phyloP scores from a whole-genome alignment of 2,329 filamentous ascomycete genomes.

The Cordyceps fumosorosea region DNA sequence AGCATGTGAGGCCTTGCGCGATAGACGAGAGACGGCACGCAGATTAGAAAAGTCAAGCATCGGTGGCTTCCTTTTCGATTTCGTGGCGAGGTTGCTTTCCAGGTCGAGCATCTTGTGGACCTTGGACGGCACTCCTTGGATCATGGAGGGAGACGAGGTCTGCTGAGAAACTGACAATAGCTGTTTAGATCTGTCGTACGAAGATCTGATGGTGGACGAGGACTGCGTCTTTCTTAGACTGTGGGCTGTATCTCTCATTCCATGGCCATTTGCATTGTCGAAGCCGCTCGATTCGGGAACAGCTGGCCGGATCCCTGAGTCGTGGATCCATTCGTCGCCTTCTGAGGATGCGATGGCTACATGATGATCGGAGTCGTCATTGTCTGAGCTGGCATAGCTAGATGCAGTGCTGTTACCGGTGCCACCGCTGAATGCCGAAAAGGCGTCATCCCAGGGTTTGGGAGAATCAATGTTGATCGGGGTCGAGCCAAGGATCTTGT shows the following conservation, averaged over 20 bases:
- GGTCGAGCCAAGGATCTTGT: constrained; percentile 42
- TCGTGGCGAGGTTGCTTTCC: constrained; percentile 25
- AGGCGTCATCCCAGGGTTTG: constrained; percentile 36
- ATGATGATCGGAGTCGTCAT: constrained; percentile 17
- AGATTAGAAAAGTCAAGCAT: constrained; percentile 44
- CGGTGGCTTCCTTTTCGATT: constrained; percentile 37
- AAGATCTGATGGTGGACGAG: constrained; percentile 48
- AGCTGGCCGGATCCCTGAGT: constrained; percentile 40
- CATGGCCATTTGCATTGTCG: constrained; percentile 21
- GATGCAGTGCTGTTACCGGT: constrained; percentile 33
- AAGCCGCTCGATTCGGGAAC: constrained; percentile 17
- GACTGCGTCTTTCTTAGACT: constrained; percentile 42
- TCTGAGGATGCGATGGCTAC: constrained; percentile 17
- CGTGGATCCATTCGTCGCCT: constrained; percentile 35
- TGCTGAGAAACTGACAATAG: constrained; percentile 53
- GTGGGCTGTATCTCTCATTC: constrained; percentile 33
- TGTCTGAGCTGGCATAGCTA: constrained; percentile 22
- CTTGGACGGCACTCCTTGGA: constrained; percentile 46
- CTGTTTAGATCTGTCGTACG: constrained; percentile 50
- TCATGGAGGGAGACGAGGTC: constrained; percentile 52
- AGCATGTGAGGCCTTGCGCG: constrained; percentile 22
- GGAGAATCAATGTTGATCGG: constrained; percentile 37
- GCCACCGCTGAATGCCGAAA: constrained; percentile 39
- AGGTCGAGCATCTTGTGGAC: constrained; percentile 40
- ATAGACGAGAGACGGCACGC: constrained; percentile 27